phyloP scores from a whole-genome alignment of 305 asterid species.

The Lippia alba region DNA sequence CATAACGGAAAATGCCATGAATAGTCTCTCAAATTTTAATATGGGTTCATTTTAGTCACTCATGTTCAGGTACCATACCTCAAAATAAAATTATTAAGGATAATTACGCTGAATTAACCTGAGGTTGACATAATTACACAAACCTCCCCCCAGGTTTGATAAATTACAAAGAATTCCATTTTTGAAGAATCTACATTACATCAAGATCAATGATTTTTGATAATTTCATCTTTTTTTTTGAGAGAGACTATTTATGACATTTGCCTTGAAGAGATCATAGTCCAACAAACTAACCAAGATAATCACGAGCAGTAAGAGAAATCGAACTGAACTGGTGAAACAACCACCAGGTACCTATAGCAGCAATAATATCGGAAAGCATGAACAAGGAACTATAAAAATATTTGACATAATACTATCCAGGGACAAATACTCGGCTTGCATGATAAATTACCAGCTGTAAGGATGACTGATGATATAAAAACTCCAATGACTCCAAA shows the following conservation, averaged over 20 bases:
- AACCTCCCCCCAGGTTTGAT: too few relatives aligned
- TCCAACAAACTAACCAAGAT: conserved; percentile 65
- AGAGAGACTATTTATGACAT: too few relatives aligned
- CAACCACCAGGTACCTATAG: conserved; percentile 74
- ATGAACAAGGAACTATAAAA: not conserved
- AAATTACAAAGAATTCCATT: too few relatives aligned
- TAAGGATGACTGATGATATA: conserved; percentile 72
- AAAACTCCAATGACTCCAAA: conserved; percentile 90
- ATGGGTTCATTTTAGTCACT: too few relatives aligned
- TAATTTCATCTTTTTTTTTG: too few relatives aligned
- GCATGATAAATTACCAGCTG: conserved; percentile 56
- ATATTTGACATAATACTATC: not conserved
- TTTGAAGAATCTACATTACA: too few relatives aligned
- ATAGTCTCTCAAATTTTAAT: too few relatives aligned
- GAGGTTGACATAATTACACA: too few relatives aligned
- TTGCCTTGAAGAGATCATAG: conserved; percentile 13
- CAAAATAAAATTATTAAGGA: too few relatives aligned
- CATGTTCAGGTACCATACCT: too few relatives aligned
- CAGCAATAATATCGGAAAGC: conserved; percentile 18
- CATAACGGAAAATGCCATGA: not conserved
- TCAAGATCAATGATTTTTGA: too few relatives aligned
- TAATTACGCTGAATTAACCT: too few relatives aligned
- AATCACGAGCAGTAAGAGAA: conserved; percentile 72
- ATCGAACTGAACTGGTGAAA: conserved; percentile 61
- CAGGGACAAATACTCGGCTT: not conserved